These are phyloP conservation scores for Gynostemma pentaphyllum DNA, from an alignment of 306 rosid genomes.

Conservation along the genomic window DNA sequence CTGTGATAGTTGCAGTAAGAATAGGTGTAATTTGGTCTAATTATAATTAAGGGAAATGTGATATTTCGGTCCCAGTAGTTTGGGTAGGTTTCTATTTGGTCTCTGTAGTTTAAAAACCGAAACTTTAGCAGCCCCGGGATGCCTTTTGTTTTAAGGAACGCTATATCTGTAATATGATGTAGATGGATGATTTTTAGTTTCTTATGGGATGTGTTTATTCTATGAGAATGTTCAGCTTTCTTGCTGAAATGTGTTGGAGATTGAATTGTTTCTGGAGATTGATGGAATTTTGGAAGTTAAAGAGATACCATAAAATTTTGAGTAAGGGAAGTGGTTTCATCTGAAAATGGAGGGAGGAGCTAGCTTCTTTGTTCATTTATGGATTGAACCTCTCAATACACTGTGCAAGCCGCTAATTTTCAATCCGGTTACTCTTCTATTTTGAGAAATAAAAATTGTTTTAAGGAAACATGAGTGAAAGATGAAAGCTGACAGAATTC, in stretches of 20 bases:
- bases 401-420: neutral
- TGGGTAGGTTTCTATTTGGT: too few relatives aligned
- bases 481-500: too few relatives aligned
- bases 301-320: neutral
- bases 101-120: too few relatives aligned
- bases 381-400: constrained; percentile 1
- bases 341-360: neutral
- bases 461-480: neutral
- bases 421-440: neutral
- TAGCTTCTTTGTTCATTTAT: neutral
- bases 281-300: neutral
- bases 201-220: neutral
- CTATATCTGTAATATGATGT: too few relatives aligned
- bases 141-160: too few relatives aligned
- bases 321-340: neutral
- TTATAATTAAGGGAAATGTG: too few relatives aligned
- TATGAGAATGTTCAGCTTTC: neutral
- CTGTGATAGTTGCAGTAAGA: neutral
- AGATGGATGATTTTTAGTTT: neutral
- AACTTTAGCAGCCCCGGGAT: too few relatives aligned
- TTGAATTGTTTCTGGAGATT: neutral
- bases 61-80: too few relatives aligned
- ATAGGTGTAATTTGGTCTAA: too few relatives aligned
- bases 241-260: neutral
- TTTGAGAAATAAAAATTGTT: too few relatives aligned